Evolutionary conservation across 441 rosid genomes (phyloP).

Genomic region (Eruca vesicaria): DNA sequence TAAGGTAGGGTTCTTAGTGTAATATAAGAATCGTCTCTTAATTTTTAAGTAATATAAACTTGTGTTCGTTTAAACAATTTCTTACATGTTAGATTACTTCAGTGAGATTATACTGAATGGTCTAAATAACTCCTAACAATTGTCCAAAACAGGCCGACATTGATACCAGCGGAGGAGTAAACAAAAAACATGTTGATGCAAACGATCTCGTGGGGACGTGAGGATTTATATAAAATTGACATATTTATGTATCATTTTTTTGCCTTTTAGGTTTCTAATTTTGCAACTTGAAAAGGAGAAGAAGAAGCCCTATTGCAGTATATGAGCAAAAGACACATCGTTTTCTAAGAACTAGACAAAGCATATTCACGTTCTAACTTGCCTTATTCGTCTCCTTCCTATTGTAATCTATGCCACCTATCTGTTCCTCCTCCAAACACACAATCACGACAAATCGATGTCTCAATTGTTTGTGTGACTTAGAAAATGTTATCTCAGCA

Average conservation of each 20-base stretch:
- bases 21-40: too few species aligned
- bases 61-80: background rate
- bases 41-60: too few species aligned
- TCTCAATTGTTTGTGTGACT: background rate
- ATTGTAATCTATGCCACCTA: slow-evolving; percentile 27
- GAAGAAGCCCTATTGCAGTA: slow-evolving; percentile 6
- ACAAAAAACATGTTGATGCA: slow-evolving; percentile 31
- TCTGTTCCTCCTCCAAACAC: slow-evolving; percentile 28
- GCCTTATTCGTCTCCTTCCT: slow-evolving; percentile 35
- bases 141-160: background rate
- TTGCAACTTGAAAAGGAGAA: slow-evolving; percentile 19
- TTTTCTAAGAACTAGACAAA: slow-evolving; percentile 32
- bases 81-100: too few species aligned
- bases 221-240: slow-evolving; percentile 27
- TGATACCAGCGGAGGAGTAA: slow-evolving; percentile 11
- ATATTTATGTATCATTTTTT: background rate
- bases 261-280: slow-evolving; percentile 16
- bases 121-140: background rate
- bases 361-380: slow-evolving; percentile 36
- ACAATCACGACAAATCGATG: slow-evolving; percentile 21
- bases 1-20: too few species aligned
- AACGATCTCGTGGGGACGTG: slow-evolving; percentile 28
- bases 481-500: background rate
- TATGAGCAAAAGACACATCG: slow-evolving; percentile 19
- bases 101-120: background rate